Base-by-base conservation (phyloP, 2,329 filamentous ascomycete species). In the Dryadomyces quercivorus region DNA sequence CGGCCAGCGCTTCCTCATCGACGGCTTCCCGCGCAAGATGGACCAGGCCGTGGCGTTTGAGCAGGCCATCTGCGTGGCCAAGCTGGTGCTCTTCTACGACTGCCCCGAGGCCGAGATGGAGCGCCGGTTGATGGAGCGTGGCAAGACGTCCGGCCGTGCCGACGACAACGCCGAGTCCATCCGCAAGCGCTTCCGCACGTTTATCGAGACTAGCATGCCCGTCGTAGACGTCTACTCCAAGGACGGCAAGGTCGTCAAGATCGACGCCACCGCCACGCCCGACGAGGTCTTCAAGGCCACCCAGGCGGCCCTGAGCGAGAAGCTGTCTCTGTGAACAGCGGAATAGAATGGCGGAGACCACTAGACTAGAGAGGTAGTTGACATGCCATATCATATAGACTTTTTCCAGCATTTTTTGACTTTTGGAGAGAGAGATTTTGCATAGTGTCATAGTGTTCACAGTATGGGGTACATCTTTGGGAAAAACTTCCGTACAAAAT, bases 151-250 rank as follows among this genome's bases (percentile, higher is more conserved):
- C 65, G 93, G 93, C 45, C 80, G 93, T 60, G 75, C 85, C 51
- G 93, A 98, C 70, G 93, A 98, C 73, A 98, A 98, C 67, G 85
- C 83, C 55, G 93, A 95, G 72, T 90, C 84, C 65, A 98, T 97
- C 69, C 85, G 87, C 74, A 98, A 98, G 84, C 81, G 93, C 55
- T 98, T 98, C 78, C 84, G 82, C 66, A 91, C 86, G 4, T 98
- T 97, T 66, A 75, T 94, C 63, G 90, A 97, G 71, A 95, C 90
- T 2, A 95, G 89, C 72, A 96, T 97, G 92, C 93, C 93, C 26
- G 93, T 97, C 49, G 89, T 98, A 54, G 79, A 95, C 62, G 81
- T 88, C 67, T 97, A 86, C 68, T 83, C 85, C 65, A 75, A 76
- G 63, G 75, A 91, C 71, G 82, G 80, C 63, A 84, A 84, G 66